Evolutionary conservation across 1,139 yeast species (phyloP).

Genomic region (Torulaspora globosa): DNA sequence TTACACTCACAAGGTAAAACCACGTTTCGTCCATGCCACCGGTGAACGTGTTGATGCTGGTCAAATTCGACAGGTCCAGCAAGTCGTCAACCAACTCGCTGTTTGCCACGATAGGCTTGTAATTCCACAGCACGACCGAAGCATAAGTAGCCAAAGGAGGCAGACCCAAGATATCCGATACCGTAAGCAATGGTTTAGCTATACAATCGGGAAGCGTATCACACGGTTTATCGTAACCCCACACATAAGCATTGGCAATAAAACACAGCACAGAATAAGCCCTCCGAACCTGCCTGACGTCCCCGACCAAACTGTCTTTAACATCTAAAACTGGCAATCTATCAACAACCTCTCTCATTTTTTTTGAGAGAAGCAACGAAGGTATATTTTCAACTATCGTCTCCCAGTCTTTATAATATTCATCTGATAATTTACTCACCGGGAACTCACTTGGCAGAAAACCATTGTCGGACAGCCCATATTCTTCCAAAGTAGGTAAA

Average conservation of each 20-base stretch:
- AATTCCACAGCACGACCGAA: constrained; percentile 85
- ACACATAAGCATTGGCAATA: constrained; percentile 80
- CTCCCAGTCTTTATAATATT: constrained; percentile 79
- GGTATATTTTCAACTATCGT: constrained; percentile 60
- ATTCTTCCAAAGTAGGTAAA: constrained; percentile 53
- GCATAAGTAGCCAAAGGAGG: constrained; percentile 91
- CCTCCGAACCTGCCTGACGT: constrained; percentile 57
- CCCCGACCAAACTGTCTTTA: constrained; percentile 25
- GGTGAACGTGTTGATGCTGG: constrained; percentile 80
- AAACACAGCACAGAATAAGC: constrained; percentile 79
- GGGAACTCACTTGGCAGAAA: constrained; percentile 74
- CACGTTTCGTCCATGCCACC: constrained; percentile 90
- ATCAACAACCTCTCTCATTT: constrained; percentile 59
- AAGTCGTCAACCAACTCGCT: constrained; percentile 40
- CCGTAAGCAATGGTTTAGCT: constrained; percentile 63
- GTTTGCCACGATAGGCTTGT: constrained; percentile 50
- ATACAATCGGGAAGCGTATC: constrained; percentile 63
- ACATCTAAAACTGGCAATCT: constrained; percentile 54
- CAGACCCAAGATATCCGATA: constrained; percentile 57
- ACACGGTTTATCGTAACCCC: constrained; percentile 72
- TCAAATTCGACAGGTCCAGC: constrained; percentile 60
- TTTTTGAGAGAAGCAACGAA: constrained; percentile 61
- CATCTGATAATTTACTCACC: constrained; percentile 52
- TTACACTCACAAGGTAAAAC: constrained; percentile 87
- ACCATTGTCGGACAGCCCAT: constrained; percentile 67